phyloP scores from a whole-genome alignment of 1,139 yeast genomes.

The Geotrichum histeridarum region DNA sequence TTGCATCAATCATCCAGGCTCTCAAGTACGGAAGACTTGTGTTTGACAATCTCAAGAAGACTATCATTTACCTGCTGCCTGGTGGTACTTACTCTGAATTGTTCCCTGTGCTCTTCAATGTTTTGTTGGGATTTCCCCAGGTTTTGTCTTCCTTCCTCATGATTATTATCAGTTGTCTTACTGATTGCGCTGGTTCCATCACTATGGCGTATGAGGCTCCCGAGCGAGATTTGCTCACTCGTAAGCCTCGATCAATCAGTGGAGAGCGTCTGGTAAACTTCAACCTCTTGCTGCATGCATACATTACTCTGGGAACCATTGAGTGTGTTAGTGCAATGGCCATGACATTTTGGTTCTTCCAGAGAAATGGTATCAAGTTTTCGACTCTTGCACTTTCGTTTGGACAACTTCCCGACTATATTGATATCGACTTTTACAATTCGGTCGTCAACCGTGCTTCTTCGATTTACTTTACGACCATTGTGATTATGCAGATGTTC shows the following conservation, averaged over 20 bases:
- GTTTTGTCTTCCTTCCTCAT: conserved; percentile 46
- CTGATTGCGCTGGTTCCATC: conserved; percentile 46
- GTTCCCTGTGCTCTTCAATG: conserved; percentile 47
- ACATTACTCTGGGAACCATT: conserved; percentile 43
- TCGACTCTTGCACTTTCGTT: conserved; percentile 39
- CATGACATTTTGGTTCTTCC: conserved; percentile 41
- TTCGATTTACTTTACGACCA: conserved; percentile 46
- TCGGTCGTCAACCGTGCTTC: conserved; percentile 38
- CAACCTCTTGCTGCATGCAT: conserved; percentile 43
- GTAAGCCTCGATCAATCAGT: conserved; percentile 43
- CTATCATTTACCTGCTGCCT: conserved; percentile 46
- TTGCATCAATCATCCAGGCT: conserved; percentile 45
- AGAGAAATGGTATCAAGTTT: conserved; percentile 39
- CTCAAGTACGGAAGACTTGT: conserved; percentile 39
- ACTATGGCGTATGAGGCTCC: conserved; percentile 44
- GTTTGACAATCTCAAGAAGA: conserved; percentile 47
- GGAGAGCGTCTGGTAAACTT: conserved; percentile 43
- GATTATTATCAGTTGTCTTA: conserved; percentile 44
- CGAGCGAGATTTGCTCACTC: conserved; percentile 42
- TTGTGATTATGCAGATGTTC: conserved; percentile 48
- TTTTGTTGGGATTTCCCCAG: conserved; percentile 48
- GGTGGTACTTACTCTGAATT: conserved; percentile 49
- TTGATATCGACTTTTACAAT: conserved; percentile 22
- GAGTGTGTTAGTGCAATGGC: conserved; percentile 43
- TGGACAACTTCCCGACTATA: conserved; percentile 34